Evolutionary conservation across 495 filamentous ascomycete genomes (phyloP).

Genomic region (Xylaria intraflava): DNA sequence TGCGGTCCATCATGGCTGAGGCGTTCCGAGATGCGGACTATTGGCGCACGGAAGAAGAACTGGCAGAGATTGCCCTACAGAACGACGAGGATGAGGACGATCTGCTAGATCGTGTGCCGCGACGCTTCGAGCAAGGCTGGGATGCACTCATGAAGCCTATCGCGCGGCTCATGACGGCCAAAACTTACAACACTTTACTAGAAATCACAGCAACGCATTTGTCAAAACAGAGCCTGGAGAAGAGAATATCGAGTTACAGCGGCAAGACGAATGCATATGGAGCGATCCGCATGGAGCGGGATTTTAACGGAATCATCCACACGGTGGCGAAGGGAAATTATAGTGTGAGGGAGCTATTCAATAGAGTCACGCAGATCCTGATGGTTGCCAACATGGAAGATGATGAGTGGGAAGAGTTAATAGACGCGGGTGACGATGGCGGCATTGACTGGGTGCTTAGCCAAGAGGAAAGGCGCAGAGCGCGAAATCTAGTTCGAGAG

Average conservation of each 20-base stretch:
- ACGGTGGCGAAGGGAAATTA: slow-evolving; percentile 74
- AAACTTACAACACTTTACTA: slow-evolving; percentile 64
- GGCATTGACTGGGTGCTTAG: slow-evolving; percentile 49
- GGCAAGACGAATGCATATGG: slow-evolving; percentile 77
- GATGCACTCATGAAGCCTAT: slow-evolving; percentile 75
- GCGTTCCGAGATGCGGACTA: slow-evolving; percentile 92
- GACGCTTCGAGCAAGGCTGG: slow-evolving; percentile 76
- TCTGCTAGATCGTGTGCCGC: slow-evolving; percentile 54
- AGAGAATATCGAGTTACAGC: slow-evolving; percentile 79
- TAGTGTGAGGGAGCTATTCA: slow-evolving; percentile 72
- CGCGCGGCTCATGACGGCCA: slow-evolving; percentile 71
- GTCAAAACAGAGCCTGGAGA: slow-evolving; percentile 67
- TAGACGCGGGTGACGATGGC: slow-evolving; percentile 32
- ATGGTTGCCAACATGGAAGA: slow-evolving; percentile 95
- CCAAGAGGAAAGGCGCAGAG: slow-evolving; percentile 48
- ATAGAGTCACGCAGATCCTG: slow-evolving; percentile 72
- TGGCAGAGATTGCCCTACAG: slow-evolving; percentile 39
- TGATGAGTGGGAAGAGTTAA: slow-evolving; percentile 85
- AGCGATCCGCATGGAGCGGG: slow-evolving; percentile 79
- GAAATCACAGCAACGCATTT: slow-evolving; percentile 67
- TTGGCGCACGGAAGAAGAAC: slow-evolving; percentile 44
- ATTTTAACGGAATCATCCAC: slow-evolving; percentile 71
- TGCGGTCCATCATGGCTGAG: slow-evolving; percentile 79
- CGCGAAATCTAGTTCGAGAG: slow-evolving; percentile 42
- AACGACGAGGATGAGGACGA: slow-evolving; percentile 49